These are phyloP conservation scores for Didymella keratinophila DNA, from an alignment of 2,329 filamentous ascomycete genomes.

Conservation along the genomic window DNA sequence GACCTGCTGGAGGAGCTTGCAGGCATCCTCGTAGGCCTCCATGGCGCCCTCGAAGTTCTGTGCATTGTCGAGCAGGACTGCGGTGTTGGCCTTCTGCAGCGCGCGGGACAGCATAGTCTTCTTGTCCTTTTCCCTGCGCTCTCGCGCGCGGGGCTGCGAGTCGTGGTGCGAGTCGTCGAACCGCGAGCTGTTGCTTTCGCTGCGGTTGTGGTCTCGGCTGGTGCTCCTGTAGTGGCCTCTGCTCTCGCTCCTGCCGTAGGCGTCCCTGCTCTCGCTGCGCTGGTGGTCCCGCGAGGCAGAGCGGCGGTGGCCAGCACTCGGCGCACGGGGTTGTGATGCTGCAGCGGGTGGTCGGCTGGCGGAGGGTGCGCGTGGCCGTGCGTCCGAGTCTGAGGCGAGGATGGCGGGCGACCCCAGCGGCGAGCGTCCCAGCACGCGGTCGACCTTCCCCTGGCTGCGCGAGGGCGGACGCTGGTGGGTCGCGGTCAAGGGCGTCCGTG, in stretches of 20 bases:
- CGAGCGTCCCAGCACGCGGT: constrained; percentile 42
- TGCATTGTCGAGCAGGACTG: constrained; percentile 93
- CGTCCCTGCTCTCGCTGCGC: constrained; percentile 42
- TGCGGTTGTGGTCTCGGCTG: constrained; percentile 26
- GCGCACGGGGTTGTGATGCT: constrained; percentile 32
- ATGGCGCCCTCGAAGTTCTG: constrained; percentile 93
- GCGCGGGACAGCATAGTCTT: constrained; percentile 98
- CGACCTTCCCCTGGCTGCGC: constrained; percentile 32
- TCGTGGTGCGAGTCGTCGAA: constrained; percentile 44
- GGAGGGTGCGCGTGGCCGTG: constrained; percentile 37
- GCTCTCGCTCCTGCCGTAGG: constrained; percentile 35
- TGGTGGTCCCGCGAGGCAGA: constrained; percentile 29
- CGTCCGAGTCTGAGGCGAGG: constrained; percentile 42
- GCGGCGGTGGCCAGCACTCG: constrained; percentile 31
- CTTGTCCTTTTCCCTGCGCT: constrained; percentile 63
- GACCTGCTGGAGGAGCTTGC: constrained; percentile 84
- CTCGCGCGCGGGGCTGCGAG: constrained; percentile 50
- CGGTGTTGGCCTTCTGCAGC: constrained; percentile 92
- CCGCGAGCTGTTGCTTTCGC: constrained; percentile 44
- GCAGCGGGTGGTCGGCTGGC: constrained; percentile 32
- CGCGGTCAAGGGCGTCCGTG: constrained; percentile 25
- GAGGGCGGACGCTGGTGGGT: constrained; percentile 39
- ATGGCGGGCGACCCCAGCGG: constrained; percentile 49
- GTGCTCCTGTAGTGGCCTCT: constrained; percentile 30
- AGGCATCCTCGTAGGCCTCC: constrained; percentile 90